Percentiles rank a stretch among this genome's conserved stretches.
These are phyloP conservation scores for Calonectria pteridis DNA, from an alignment of 2,329 filamentous ascomycete genomes.

Conservation along the genomic window DNA sequence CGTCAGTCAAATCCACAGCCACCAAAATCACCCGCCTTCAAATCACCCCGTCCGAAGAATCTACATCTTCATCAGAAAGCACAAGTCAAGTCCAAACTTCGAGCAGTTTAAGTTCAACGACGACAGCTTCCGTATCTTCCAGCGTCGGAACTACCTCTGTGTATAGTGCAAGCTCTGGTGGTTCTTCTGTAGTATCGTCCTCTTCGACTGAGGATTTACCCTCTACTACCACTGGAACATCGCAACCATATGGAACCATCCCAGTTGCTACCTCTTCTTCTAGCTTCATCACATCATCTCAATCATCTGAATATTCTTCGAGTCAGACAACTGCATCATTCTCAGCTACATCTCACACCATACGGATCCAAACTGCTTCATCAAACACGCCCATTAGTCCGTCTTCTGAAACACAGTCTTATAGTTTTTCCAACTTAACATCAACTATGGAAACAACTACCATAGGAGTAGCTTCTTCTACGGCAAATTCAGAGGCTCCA, in stretches of 20 bases:
- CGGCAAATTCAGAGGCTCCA: constrained; percentile 21
- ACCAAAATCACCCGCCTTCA: constrained; percentile 23
- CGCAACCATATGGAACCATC: not conserved
- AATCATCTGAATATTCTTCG: not conserved
- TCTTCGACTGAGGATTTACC: not conserved
- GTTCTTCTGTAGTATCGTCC: not conserved
- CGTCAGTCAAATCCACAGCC: not conserved
- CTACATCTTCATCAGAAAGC: not conserved
- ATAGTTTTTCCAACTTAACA: constrained; percentile 31
- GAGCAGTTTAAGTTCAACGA: not conserved
- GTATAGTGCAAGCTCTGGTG: not conserved
- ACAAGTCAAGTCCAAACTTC: not conserved
- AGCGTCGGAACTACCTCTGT: not conserved
- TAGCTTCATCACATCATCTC: not conserved
- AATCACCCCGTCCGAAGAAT: constrained; percentile 7
- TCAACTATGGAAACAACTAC: constrained; percentile 26
- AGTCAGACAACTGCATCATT: not conserved
- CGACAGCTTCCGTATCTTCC: not conserved
- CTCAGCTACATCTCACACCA: not conserved
- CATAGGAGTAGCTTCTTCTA: constrained; percentile 17
- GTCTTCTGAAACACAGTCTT: constrained; percentile 30
- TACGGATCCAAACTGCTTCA: not conserved
- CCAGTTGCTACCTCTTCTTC: not conserved
- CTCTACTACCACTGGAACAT: not conserved
- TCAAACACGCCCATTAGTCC: constrained; percentile 29